Base-by-base conservation (phyloP, 176 grass and related monocot species). In the Dendrocalamus sinicus region DNA sequence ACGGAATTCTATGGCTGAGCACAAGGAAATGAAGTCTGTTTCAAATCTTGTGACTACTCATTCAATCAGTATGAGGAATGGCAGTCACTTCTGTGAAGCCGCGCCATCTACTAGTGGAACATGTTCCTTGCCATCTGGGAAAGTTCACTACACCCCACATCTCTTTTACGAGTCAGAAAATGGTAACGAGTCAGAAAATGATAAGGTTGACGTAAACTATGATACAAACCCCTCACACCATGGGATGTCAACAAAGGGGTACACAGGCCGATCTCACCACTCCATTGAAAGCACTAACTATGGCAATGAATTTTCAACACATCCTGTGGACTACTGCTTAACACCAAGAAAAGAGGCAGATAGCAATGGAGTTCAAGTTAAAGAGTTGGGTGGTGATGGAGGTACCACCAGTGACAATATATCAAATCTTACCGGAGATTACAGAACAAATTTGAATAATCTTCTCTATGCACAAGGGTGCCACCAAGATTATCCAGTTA, bases 351-450 rank as follows among this genome's bases (percentile, higher is more conserved):
- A 70, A 84, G 68, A 84, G 51, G 63, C 47, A 81, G 83, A 72
- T 74, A 72, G 23, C 41, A 63, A 83, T 51, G 55, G 39, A 15
- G 81, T 73, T 35, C 81, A 73, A 5, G 20, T 15, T 73, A 63
- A 86, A 57, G 75, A 79, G 17, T 20, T 35, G 26, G 51, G 77
- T 60, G 79, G 63, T 77, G 84, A 83, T 90, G 57, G 70, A 70
- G 69, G 79, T 88, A 47, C 63, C 60, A 78, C 24, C 15, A 68
- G 46, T 74, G 84, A 74, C 51, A 85, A 73, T 37, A 87, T 91
- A 52, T 84, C 86, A 85, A 73, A 95, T 88, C 80, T 98, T 24
- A 86, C 73, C 41, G 93, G 96, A 67, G 87, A 98, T 67, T 77
- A 74, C 15, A 2, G 11, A 28, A 23, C 77, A 67, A 78, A 95